These are phyloP conservation scores for Phytophthora tentaculata DNA, from an alignment of 352 stramenopile species.

Conservation along the genomic window DNA sequence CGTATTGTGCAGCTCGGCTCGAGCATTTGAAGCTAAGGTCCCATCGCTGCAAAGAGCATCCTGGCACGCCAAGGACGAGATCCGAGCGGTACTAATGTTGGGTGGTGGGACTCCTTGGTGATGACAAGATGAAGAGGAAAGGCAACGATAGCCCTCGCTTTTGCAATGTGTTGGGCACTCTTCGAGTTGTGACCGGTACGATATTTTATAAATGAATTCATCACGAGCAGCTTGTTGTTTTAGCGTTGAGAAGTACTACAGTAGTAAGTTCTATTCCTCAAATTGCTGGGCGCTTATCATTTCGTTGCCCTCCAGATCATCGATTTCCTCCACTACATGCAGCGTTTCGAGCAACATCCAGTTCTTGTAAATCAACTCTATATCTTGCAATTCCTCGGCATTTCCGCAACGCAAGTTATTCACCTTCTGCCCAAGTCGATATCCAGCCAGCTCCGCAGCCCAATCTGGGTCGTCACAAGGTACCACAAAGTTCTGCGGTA, in stretches of 20 bases:
- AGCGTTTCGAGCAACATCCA: conserved; percentile 52
- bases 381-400: conserved; percentile 36
- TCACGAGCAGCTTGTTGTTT: conserved; percentile 1
- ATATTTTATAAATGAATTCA: conserved; percentile 40
- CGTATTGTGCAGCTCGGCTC: conserved; percentile 78
- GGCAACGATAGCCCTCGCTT: too few relatives aligned
- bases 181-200: too few relatives aligned
- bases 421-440: conserved; percentile 52
- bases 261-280: conserved; percentile 11
- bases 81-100: conserved; percentile 34
- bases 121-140: conserved; percentile 20
- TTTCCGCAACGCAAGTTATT: conserved; percentile 46
- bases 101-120: conserved; percentile 40
- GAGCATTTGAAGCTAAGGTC: conserved; percentile 67
- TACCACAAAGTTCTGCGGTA: conserved; percentile 53
- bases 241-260: too few relatives aligned
- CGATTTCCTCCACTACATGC: conserved; percentile 27
- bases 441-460: conserved; percentile 36
- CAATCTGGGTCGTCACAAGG: conserved; percentile 33
- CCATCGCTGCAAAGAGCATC: conserved; percentile 38
- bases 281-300: conserved; percentile 2
- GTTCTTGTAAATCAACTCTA: conserved; percentile 53
- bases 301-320: neutral
- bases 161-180: too few relatives aligned
- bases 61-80: conserved; percentile 36